phyloP scores from a whole-genome alignment of 2,329 filamentous ascomycete species.

The Bipolaris zeicola region DNA sequence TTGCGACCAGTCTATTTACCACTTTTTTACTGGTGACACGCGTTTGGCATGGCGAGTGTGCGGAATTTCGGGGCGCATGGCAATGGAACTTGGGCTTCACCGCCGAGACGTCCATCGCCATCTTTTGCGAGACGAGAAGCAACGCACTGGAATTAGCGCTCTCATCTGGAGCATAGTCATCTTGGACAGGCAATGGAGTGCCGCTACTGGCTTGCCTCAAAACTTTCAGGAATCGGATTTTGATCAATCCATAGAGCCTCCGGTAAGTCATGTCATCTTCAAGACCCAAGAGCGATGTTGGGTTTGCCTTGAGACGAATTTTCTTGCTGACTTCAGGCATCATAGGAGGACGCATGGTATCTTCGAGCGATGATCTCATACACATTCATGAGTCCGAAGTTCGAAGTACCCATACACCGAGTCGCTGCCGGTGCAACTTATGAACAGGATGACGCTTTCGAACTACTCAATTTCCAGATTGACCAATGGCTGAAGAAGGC shows the following conservation, averaged over 20 bases:
- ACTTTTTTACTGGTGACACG: not conserved
- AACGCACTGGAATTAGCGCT: not conserved
- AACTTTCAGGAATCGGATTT: conserved; percentile 1
- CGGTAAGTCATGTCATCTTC: not conserved
- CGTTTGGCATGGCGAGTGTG: not conserved
- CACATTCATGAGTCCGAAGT: not conserved
- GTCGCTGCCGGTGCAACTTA: conserved; percentile 1
- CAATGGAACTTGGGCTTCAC: not conserved
- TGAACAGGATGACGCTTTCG: not conserved
- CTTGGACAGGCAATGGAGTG: conserved; percentile 1
- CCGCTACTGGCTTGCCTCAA: not conserved
- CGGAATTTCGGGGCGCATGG: not conserved
- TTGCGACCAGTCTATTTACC: not conserved
- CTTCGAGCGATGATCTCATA: conserved; percentile 1
- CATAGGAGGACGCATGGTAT: not conserved
- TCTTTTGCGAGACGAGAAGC: conserved; percentile 1
- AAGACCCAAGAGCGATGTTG: not conserved
- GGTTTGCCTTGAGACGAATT: not conserved
- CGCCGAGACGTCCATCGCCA: not conserved
- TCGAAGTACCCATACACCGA: not conserved
- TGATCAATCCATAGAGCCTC: not conserved
- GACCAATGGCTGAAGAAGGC: not conserved
- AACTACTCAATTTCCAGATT: conserved; percentile 1
- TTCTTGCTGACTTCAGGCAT: not conserved
- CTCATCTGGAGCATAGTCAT: not conserved